Evolutionary conservation across 2,329 filamentous ascomycete genomes (phyloP), one percentile per base, ranked within the genome.

Genomic region (Phaeophleospora eucalypticola): DNA sequence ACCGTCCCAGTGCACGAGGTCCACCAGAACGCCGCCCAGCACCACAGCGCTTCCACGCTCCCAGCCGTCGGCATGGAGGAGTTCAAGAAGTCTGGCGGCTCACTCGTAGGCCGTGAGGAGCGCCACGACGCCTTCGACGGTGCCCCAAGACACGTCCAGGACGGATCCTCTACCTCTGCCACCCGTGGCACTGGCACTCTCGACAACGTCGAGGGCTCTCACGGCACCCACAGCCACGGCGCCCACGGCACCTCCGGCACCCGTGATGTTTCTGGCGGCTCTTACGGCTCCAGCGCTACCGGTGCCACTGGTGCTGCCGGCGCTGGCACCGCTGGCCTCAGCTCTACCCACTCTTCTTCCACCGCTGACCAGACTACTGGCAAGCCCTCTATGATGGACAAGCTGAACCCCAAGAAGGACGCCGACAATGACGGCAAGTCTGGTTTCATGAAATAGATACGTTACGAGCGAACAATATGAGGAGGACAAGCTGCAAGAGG

Each of bases 1-100:
- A 87, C 82, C 1, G 73, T 85, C 0, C 85, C 84, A 0, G 76
- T 89, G 35, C 84, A 88, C 54, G 85, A 89, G 68, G 77, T 79
- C 2, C 84, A 88, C 61, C 81, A 87, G 58, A 80, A 83, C 41
- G 73, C 78, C 12, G 73, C 83, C 1, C 76, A 84, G 49, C 80
- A 86, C 62, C 85, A 89, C 61, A 73, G 75, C 36, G 76, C 81
- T 1, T 81, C 82, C 0, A 73, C 78, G 2, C 73, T 88, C 0
- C 84, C 84, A 1, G 66, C 78, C 9, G 81, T 87, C 62, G 80
- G 72, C 29, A 73, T 88, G 62, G 70, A 74, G 0, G 83, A 89
- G 57, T 88, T 85, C 63, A 76, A 74, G 67, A 62, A 67, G 48
- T 64, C 76, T 43, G 79, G 80, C 12, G 79, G 80, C 36, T 65